phyloP scores from a whole-genome alignment of 2,329 filamentous ascomycete genomes.

The Pezicula rhizophila region DNA sequence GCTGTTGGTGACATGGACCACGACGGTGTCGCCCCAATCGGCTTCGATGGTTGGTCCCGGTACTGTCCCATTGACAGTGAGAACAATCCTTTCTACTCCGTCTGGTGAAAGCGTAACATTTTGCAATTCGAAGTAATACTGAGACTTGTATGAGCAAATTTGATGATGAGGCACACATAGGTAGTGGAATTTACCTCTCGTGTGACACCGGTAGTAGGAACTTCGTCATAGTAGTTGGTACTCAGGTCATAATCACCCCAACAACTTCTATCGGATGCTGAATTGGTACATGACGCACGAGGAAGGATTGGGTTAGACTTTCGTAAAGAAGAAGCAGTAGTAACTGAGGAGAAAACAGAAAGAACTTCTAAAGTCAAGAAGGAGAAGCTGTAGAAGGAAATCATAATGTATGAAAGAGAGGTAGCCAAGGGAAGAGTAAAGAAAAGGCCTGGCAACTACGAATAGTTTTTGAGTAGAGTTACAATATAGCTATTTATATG shows the following conservation, averaged over 20 bases:
- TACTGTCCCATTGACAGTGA: conserved; percentile 27
- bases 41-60: conserved; percentile 27
- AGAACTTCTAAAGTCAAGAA: too few species aligned
- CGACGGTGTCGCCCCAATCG: conserved; percentile 35
- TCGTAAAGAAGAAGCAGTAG: too few species aligned
- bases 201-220: conserved; percentile 40
- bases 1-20: conserved; percentile 8
- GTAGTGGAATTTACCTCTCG: conserved; percentile 25
- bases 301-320: too few species aligned
- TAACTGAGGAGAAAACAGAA: too few species aligned
- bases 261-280: conserved; percentile 16
- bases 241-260: conserved; percentile 45
- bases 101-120: conserved; percentile 24
- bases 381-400: too few species aligned
- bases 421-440: too few species aligned
- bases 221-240: conserved; percentile 32
- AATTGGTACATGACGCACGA: conserved; percentile 3
- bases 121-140: conserved; percentile 18
- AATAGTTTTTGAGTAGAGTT: too few species aligned
- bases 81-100: conserved; percentile 21
- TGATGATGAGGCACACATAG: too few species aligned
- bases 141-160: too few species aligned
- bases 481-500: too few species aligned
- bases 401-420: too few species aligned
- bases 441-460: too few species aligned